Percentiles rank a stretch among this genome's conserved stretches.
Evolutionary conservation across 1,139 yeast species (phyloP).

Genomic region (Saccharomyces hybrid): DNA sequence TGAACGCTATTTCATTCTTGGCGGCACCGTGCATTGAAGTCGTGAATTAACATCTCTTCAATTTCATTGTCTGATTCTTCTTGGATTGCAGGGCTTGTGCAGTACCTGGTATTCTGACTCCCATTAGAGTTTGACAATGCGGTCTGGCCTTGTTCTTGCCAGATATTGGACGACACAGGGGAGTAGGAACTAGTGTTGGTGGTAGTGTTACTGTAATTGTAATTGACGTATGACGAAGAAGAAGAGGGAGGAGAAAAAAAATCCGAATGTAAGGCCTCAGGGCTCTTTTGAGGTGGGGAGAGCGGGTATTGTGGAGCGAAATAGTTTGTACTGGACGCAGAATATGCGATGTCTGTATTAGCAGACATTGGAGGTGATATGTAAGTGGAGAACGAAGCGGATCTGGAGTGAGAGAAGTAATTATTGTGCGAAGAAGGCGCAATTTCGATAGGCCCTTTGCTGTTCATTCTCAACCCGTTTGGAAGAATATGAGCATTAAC

Average conservation of each 20-base stretch:
- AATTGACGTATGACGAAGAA: background rate
- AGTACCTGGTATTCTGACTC: background rate
- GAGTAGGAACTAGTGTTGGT: background rate
- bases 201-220: background rate
- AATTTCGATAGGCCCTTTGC: background rate
- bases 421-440: slow-evolving; percentile 31
- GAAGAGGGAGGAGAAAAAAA: slow-evolving; percentile 1
- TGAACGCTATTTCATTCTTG: background rate
- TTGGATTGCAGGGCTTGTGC: background rate
- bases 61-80: background rate
- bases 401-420: background rate
- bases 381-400: background rate
- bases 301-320: background rate
- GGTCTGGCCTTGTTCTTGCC: background rate
- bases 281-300: background rate
- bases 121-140: background rate
- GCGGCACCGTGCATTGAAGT: background rate
- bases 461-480: slow-evolving; percentile 69
- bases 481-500: slow-evolving; percentile 87
- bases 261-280: background rate
- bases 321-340: background rate
- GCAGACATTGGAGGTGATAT: background rate
- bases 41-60: background rate
- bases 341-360: background rate
- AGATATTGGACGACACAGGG: background rate